Percentiles rank a stretch among this genome's conserved stretches.
Evolutionary conservation across 768 basidiomycete genomes (phyloP).

Genomic region (Coprinellus micaceus): DNA sequence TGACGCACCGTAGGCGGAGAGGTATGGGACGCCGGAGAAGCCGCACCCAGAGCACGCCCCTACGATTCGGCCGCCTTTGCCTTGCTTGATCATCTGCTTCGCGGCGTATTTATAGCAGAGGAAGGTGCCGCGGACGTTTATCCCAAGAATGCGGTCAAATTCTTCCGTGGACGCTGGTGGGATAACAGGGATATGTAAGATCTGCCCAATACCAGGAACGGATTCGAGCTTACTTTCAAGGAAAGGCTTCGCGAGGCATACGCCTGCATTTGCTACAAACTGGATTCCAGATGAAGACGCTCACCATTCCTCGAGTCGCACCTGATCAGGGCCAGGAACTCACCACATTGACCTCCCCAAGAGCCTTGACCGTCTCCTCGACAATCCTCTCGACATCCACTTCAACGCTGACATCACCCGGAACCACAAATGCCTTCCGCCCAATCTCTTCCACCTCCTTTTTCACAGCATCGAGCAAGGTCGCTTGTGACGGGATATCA

Average conservation of each 20-base stretch:
- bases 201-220: too few relatives aligned
- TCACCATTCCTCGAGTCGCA: too few relatives aligned
- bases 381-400: slow-evolving; percentile 17
- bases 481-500: slow-evolving; percentile 24
- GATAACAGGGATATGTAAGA: too few relatives aligned
- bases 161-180: slow-evolving; percentile 33
- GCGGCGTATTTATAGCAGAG: slow-evolving; percentile 65
- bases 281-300: neutral
- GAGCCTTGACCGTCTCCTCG: slow-evolving; percentile 8
- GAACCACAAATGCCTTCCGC: slow-evolving; percentile 6
- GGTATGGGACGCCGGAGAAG: slow-evolving; percentile 12
- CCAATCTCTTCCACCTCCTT: slow-evolving; percentile 13
- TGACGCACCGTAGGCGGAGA: slow-evolving; percentile 27
- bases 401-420: slow-evolving; percentile 18
- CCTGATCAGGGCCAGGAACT: too few relatives aligned
- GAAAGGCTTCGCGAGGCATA: slow-evolving; percentile 7
- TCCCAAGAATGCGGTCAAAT: slow-evolving; percentile 39
- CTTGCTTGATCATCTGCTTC: slow-evolving; percentile 54
- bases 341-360: slow-evolving; percentile 22
- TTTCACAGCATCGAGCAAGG: slow-evolving; percentile 10
- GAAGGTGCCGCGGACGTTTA: slow-evolving; percentile 58
- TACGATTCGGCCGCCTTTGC: slow-evolving; percentile 52
- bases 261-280: slow-evolving; percentile 13
- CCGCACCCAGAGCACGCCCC: slow-evolving; percentile 37
- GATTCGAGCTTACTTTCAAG: slow-evolving; percentile 9